A percentile compares a stretch with the other conserved stretches of the same genome.
These are phyloP conservation scores for Pedinophyceae sp. DNA, from an alignment of 139 green algal species.

Conservation along the genomic window DNA sequence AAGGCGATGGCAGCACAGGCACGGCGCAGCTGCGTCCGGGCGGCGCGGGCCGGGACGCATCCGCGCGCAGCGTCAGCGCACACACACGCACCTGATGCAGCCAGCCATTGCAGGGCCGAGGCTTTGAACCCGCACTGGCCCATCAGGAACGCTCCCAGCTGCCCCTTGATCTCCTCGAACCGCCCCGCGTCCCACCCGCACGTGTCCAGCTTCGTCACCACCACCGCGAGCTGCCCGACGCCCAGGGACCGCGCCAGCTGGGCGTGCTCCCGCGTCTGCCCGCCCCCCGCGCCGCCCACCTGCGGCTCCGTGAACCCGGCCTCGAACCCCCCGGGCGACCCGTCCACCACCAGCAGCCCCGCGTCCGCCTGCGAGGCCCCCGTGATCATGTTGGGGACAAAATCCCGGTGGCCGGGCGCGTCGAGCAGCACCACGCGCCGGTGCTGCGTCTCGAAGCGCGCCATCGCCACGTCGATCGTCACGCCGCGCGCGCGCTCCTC, in stretches of 20 bases:
- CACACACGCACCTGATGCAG: constrained; percentile 17
- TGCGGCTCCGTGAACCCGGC: constrained; percentile 49
- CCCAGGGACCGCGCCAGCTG: constrained; percentile 76
- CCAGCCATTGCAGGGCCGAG: constrained; percentile 58
- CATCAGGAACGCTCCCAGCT: constrained; percentile 64
- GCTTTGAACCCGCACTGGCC: constrained; percentile 56
- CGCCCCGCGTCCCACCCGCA: constrained; percentile 7
- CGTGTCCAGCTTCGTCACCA: neutral
- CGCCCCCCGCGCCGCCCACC: constrained; percentile 15
- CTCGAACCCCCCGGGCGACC: constrained; percentile 84
- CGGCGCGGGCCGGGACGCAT: too few species aligned
- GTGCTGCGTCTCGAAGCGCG: constrained; percentile 61
- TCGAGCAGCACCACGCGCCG: constrained; percentile 77
- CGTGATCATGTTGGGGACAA: constrained; percentile 91
- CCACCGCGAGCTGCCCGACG: constrained; percentile 50
- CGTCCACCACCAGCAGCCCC: constrained; percentile 71
- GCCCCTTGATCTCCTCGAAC: constrained; percentile 54
- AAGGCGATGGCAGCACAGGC: too few species aligned
- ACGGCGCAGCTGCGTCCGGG: too few species aligned
- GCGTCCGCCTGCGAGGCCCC: constrained; percentile 40
- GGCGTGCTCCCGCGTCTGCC: constrained; percentile 89
- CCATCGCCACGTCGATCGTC: constrained; percentile 82
- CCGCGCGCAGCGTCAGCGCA: neutral
- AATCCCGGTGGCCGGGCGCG: constrained; percentile 92
- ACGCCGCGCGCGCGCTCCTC: constrained; percentile 82